These are phyloP conservation scores for Plectosphaerella plurivora DNA, from an alignment of 2,329 filamentous ascomycete species.

Conservation along the genomic window DNA sequence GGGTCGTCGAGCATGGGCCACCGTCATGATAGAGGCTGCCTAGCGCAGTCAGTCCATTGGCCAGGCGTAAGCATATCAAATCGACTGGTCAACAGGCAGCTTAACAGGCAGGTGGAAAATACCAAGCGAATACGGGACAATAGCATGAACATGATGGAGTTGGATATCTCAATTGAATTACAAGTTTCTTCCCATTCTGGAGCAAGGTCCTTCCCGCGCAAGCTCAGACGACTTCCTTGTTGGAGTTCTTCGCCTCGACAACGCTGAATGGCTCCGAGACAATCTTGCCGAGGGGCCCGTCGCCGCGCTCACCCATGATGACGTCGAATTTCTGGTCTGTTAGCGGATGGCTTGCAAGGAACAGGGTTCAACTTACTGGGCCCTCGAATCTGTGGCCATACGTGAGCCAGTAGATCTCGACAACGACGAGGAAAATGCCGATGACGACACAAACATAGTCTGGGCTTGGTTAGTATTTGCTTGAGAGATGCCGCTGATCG, in stretches of 20 bases:
- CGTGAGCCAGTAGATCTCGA: not conserved
- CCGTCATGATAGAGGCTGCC: slow-evolving; percentile 6
- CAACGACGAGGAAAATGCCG: slow-evolving; percentile 22
- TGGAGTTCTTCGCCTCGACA: not conserved
- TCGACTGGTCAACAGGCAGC: too few species aligned
- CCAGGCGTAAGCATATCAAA: too few species aligned
- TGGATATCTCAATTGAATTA: too few species aligned
- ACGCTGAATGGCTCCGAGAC: not conserved
- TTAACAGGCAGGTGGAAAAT: too few species aligned
- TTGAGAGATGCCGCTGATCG: not conserved
- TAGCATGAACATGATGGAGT: too few species aligned
- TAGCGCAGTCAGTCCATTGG: too few species aligned
- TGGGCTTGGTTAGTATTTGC: slow-evolving; percentile 5
- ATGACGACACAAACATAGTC: slow-evolving; percentile 31
- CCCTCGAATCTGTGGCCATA: slow-evolving; percentile 3
- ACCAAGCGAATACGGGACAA: too few species aligned
- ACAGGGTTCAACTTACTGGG: not conserved
- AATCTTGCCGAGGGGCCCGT: not conserved
- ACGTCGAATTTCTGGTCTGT: slow-evolving; percentile 1
- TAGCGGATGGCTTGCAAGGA: too few species aligned
- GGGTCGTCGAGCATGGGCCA: slow-evolving; percentile 44
- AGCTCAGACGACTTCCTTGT: not conserved
- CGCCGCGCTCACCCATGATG: slow-evolving; percentile 1
- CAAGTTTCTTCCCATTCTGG: too few species aligned
- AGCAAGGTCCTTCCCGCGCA: too few species aligned